Evolutionary conservation across 2,329 filamentous ascomycete species (phyloP).

Genomic region (Calonectria montana): DNA sequence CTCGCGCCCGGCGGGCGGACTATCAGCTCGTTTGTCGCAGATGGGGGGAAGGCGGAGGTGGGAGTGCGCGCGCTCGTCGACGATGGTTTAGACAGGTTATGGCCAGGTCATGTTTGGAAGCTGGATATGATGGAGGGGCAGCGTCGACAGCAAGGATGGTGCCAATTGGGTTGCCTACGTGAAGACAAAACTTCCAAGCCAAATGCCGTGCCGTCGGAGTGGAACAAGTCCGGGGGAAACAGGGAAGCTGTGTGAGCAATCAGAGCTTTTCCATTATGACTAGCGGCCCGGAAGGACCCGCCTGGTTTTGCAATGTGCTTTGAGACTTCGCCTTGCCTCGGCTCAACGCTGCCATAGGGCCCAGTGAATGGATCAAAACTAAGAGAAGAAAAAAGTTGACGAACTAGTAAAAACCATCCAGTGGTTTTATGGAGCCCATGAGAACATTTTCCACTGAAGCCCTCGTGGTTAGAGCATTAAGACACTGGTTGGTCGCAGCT

Average conservation of each 20-base stretch:
- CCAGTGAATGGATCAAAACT: background rate
- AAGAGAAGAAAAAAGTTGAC: background rate
- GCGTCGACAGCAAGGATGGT: slow-evolving; percentile 20
- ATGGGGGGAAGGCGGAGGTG: slow-evolving; percentile 6
- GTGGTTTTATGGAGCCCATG: background rate
- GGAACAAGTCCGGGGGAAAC: slow-evolving; percentile 32
- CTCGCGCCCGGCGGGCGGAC: slow-evolving; percentile 39
- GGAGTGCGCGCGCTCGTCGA: slow-evolving; percentile 21
- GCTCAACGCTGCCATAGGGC: slow-evolving; percentile 35
- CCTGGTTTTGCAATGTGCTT: slow-evolving; percentile 26
- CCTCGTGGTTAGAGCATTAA: background rate
- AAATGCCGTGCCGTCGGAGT: slow-evolving; percentile 30
- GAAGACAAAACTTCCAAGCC: slow-evolving; percentile 32
- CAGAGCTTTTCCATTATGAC: slow-evolving; percentile 43
- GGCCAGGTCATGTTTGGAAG: slow-evolving; percentile 36
- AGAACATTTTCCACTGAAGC: background rate
- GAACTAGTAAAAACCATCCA: background rate
- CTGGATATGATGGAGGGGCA: slow-evolving; percentile 7
- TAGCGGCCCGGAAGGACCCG: slow-evolving; percentile 44
- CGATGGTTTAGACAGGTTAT: slow-evolving; percentile 26
- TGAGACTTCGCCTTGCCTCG: slow-evolving; percentile 41
- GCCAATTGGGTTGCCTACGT: slow-evolving; percentile 24
- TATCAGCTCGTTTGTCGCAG: slow-evolving; percentile 27
- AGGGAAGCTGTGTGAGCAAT: slow-evolving; percentile 37
- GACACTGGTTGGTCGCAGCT: slow-evolving; percentile 1